Evolutionary conservation across 192 early-diverging fungal genomes (phyloP).

Genomic region (Backusella mclennaniae): DNA sequence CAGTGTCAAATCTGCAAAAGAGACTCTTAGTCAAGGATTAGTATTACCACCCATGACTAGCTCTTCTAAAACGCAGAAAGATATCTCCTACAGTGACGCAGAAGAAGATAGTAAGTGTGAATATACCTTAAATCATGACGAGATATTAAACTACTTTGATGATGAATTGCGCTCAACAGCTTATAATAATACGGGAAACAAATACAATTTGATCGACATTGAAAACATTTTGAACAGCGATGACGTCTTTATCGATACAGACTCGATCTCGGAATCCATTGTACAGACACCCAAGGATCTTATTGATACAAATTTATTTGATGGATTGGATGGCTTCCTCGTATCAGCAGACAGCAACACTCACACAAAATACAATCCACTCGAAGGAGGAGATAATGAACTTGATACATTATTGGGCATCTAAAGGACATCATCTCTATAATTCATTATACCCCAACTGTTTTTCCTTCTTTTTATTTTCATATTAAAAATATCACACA

Average conservation of each 20-base stretch:
- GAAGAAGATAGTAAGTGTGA: not conserved
- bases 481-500: not conserved
- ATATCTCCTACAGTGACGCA: not conserved
- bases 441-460: not conserved
- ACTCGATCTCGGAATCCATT: not conserved
- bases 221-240: not conserved
- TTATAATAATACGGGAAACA: not conserved
- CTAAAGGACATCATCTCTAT: not conserved
- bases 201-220: not conserved
- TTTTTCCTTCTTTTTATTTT: not conserved
- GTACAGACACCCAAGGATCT: not conserved
- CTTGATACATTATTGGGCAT: not conserved
- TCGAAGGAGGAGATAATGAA: not conserved
- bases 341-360: not conserved
- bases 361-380: not conserved
- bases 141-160: not conserved
- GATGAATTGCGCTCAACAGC: not conserved
- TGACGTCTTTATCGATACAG: not conserved
- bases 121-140: not conserved
- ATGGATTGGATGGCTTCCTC: not conserved
- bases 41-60: not conserved
- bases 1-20: slow-evolving; percentile 6
- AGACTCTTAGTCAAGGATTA: not conserved
- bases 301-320: not conserved
- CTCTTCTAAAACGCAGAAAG: not conserved